phyloP scores from a whole-genome alignment of 2,329 filamentous ascomycete genomes.

The Didymosphaeria variabile region DNA sequence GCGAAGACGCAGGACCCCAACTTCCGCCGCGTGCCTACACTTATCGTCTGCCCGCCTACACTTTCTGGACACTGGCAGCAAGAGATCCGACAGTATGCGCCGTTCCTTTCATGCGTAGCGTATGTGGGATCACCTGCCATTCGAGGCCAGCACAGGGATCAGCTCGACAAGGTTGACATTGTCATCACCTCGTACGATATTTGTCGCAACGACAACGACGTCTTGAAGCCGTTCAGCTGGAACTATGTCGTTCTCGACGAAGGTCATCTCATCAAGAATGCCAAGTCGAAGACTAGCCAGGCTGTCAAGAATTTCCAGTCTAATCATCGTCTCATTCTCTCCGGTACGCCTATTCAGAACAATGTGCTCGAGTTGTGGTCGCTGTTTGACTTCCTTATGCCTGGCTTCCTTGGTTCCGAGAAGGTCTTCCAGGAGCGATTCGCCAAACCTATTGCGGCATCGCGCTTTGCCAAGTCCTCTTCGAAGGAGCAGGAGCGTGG shows the following conservation, averaged over 20 bases:
- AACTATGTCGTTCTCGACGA: slow-evolving; percentile 98
- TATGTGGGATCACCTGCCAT: slow-evolving; percentile 91
- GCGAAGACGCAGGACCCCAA: slow-evolving; percentile 82
- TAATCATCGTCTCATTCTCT: slow-evolving; percentile 95
- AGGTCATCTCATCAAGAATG: slow-evolving; percentile 98
- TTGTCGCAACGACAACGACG: slow-evolving; percentile 91
- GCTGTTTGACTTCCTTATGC: slow-evolving; percentile 98
- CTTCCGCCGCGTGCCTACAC: slow-evolving; percentile 80
- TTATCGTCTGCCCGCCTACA: slow-evolving; percentile 96
- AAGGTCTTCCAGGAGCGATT: slow-evolving; percentile 97
- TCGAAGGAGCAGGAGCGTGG: slow-evolving; percentile 98
- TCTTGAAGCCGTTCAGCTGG: slow-evolving; percentile 85
- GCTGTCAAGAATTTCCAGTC: slow-evolving; percentile 89
- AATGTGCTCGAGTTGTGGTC: slow-evolving; percentile 98
- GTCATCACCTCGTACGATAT: slow-evolving; percentile 99
- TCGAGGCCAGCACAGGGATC: slow-evolving; percentile 73
- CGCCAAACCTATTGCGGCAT: slow-evolving; percentile 92
- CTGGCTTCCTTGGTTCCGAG: slow-evolving; percentile 93
- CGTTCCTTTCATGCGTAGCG: slow-evolving; percentile 87
- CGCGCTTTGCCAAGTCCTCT: slow-evolving; percentile 94
- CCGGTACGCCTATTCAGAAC: slow-evolving; percentile 96
- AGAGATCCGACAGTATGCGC: slow-evolving; percentile 93
- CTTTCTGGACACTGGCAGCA: slow-evolving; percentile 99
- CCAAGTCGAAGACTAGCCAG: slow-evolving; percentile 92
- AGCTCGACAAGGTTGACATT: slow-evolving; percentile 82